Evolutionary conservation across 1,284 basidiomycete genomes (phyloP).

Genomic region (Trichosporon coremiiforme): DNA sequence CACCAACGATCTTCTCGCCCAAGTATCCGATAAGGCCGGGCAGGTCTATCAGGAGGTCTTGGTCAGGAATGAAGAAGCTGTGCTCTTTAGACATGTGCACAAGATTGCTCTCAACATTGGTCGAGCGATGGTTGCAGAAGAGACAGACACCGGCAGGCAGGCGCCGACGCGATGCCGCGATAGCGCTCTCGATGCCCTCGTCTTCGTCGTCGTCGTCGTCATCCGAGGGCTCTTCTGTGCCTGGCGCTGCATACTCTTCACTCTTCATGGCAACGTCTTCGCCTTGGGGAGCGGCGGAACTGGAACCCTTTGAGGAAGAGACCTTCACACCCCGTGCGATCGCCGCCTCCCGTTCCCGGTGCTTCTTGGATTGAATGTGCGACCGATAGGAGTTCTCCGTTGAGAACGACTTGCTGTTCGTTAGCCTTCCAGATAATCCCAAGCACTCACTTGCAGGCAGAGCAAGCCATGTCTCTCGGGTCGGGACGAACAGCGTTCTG

Average conservation of each 20-base stretch:
- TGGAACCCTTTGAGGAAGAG: neutral
- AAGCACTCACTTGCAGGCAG: constrained; percentile 73
- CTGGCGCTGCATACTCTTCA: constrained; percentile 58
- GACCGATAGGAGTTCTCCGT: constrained; percentile 86
- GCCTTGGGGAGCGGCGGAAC: neutral
- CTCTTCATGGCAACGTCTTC: neutral
- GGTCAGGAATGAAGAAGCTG: constrained; percentile 96
- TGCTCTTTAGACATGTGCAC: constrained; percentile 84
- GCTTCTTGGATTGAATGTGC: constrained; percentile 86
- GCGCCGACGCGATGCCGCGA: constrained; percentile 69
- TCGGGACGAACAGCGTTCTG: constrained; percentile 73
- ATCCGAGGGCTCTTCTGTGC: constrained; percentile 56
- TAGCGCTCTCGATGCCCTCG: constrained; percentile 70
- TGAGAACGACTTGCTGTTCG: constrained; percentile 77
- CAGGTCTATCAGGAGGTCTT: constrained; percentile 83
- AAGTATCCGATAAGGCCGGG: constrained; percentile 81
- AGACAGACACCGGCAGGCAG: constrained; percentile 73
- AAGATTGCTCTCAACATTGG: constrained; percentile 69
- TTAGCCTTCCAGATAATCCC: constrained; percentile 10
- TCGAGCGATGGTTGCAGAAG: constrained; percentile 71
- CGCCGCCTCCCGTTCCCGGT: constrained; percentile 72
- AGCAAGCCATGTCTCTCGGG: constrained; percentile 68
- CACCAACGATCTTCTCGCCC: constrained; percentile 89
- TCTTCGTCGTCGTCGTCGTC: constrained; percentile 52
- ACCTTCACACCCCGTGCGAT: constrained; percentile 17